Base-by-base conservation (phyloP, 2,329 filamentous ascomycete genomes). In the Periconia sp. region DNA sequence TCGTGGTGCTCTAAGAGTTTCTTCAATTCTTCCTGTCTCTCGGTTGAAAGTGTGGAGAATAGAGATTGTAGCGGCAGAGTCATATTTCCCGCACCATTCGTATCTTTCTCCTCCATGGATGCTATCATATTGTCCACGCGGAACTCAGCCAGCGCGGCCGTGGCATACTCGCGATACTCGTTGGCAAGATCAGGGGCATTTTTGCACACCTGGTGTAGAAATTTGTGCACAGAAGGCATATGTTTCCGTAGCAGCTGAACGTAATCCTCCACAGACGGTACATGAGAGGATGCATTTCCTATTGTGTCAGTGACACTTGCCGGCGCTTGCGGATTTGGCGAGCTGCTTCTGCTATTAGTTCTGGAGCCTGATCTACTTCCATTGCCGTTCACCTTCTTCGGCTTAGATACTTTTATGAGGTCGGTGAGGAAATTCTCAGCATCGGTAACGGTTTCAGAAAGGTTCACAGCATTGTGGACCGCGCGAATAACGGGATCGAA, bases 401-500 rank as follows among this genome's bases (percentile, higher is more conserved):
- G 63, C 30, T 76, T 74, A 8, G 72, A 69, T 3, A 60, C 77
- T 48, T 83, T 82, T 64, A 94, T 82, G 43, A 92, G 79, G 50
- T 91, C 88, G 5, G 81, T 79, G 16, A 92, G 63, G 57, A 94
- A 91, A 8, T 72, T 74, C 61, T 92, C 83, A 2, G 81, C 73
- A 24, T 88, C 83, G 25, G 78, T 78, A 5, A 92, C 68, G 15
- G 88, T 87, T 26, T 83, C 83, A 23, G 82, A 82, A 5, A 92
- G 76, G 57, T 92, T 86, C 17, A 91, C 79, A 2, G 81, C 80
- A 40, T 87, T 80, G 63, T 92, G 89, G 5, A 92, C 74, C 3
- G 78, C 73, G 16, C 88, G 79, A 42, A 94, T 89, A 46, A 91
- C 83, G 0, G 87, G 87, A 38, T 91, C 88, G 53, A 88, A 89